phyloP scores from a whole-genome alignment of 2,329 filamentous ascomycete species.

The Fusarium albosuccineum region DNA sequence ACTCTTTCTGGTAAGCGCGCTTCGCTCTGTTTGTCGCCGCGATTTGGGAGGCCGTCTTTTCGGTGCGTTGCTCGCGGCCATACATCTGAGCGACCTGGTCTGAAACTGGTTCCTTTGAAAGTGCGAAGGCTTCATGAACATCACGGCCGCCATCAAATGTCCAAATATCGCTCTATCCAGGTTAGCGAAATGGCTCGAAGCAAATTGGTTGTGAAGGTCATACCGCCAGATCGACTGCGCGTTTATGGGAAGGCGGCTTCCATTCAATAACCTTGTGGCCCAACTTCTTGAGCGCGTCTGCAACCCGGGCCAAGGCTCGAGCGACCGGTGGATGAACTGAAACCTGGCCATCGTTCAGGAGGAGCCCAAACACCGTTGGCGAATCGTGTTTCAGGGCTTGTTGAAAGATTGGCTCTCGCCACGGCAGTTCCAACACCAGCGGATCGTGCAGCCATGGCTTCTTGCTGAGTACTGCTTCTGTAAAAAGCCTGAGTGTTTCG shows the following conservation, averaged over 20 bases:
- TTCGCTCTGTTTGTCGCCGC: background rate
- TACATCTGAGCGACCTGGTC: background rate
- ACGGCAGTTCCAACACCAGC: background rate
- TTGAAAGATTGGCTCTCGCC: background rate
- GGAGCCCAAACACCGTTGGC: background rate
- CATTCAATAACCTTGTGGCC: background rate
- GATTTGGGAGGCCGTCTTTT: background rate
- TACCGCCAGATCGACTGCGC: background rate
- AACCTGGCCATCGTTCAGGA: background rate
- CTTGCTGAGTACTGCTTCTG: background rate
- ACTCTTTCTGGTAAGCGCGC: background rate
- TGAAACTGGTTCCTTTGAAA: background rate
- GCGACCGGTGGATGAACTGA: background rate
- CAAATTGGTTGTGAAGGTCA: background rate
- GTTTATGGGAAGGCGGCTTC: background rate
- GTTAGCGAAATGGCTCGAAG: background rate
- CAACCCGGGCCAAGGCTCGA: background rate
- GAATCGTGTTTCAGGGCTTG: background rate
- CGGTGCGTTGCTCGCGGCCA: background rate
- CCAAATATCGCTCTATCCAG: background rate
- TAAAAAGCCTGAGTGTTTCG: background rate
- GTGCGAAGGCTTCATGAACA: background rate
- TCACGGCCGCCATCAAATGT: background rate
- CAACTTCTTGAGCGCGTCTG: background rate
- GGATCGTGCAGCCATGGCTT: slow-evolving; percentile 5